Evolutionary conservation across 805 yeast genomes (phyloP), one percentile per base, ranked within the genome.

Genomic region (Citeromyces matritensis): DNA sequence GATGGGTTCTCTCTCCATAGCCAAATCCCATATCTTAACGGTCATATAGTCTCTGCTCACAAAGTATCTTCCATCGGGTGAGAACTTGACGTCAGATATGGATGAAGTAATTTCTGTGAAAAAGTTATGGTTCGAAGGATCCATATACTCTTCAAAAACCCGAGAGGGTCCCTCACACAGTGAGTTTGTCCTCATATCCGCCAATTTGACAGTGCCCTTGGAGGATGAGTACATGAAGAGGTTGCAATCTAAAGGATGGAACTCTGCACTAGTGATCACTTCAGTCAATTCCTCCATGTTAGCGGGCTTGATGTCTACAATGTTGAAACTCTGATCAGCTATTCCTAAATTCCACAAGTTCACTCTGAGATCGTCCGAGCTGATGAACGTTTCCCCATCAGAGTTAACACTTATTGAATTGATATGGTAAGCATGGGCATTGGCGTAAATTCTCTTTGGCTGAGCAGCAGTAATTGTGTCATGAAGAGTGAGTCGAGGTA

Each of bases 281-380:
- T 91, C 98, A 7, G 98, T 88, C 45, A 91, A 69, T 58, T 91
- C 99, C 60, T 91, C 99, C 98, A 91, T 93, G 55, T 85, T 85
- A 5, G 85, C 82, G 7, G 99, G 99, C 53, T 93, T 85, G 48
- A 91, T 91, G 57, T 91, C 98, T 36, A 91, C 97, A 41, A 91
- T 91, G 55, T 91, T 93, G 58, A 91, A 91, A 45, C 86, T 73
- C 58, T 88, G 95, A 55, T 88, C 95, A 13, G 95, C 84, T 43
- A 85, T 81, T 33, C 83, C 85, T 42, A 86, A 63, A 54, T 88
- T 86, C 99, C 99, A 91, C 41, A 91, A 60, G 54, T 91, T 91
- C 49, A 91, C 79, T 49, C 99, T 72, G 50, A 91, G 68, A 57
- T 91, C 99, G 58, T 91, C 99, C 30, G 93, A 76, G 35, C 84